Conservation (phyloP, 2,329 filamentous ascomycete species). For the Cladosporium sp. region DNA sequence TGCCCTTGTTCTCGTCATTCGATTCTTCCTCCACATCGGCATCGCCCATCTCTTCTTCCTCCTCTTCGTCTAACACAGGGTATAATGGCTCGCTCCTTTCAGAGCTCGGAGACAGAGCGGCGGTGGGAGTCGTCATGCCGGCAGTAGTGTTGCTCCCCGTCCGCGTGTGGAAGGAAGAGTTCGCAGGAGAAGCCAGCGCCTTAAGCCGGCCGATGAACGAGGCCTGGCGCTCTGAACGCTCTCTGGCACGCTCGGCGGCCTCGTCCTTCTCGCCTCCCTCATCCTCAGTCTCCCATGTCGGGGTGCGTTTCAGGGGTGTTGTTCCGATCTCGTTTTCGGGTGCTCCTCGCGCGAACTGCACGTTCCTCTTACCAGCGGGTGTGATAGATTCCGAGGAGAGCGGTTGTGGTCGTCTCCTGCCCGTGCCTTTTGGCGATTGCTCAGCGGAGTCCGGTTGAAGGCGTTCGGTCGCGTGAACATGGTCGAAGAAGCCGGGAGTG, state of each 20-base stretch:
- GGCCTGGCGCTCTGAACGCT: constrained; percentile 18
- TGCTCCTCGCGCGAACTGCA: constrained; percentile 26
- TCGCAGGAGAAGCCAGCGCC: constrained; percentile 23
- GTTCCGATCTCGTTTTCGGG: constrained; percentile 19
- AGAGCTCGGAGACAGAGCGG: constrained; percentile 27
- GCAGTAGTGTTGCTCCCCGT: constrained; percentile 19
- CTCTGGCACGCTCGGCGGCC: constrained; percentile 8
- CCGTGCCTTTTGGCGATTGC: constrained; percentile 6
- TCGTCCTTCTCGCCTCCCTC: constrained; percentile 16
- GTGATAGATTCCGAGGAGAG: constrained; percentile 3
- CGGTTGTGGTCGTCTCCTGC: constrained; percentile 4
- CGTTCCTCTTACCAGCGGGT: constrained; percentile 20
- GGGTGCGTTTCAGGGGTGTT: constrained; percentile 21
- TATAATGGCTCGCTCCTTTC: constrained; percentile 31
- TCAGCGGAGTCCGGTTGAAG: not conserved
- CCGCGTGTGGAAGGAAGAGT: constrained; percentile 15
- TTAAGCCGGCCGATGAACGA: constrained; percentile 30
- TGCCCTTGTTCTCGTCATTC: constrained; percentile 24
- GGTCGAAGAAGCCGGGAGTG: constrained; percentile 8
- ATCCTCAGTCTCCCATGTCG: constrained; percentile 26
- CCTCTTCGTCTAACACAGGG: constrained; percentile 45
- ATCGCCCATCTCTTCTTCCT: constrained; percentile 75
- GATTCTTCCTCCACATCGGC: constrained; percentile 73
- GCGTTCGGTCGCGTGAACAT: constrained; percentile 1
- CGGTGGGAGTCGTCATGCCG: constrained; percentile 20